A percentile compares a stretch with the other conserved stretches of the same genome.
Evolutionary conservation across 1,139 yeast species (phyloP).

Genomic region (Candida neerlandica): DNA sequence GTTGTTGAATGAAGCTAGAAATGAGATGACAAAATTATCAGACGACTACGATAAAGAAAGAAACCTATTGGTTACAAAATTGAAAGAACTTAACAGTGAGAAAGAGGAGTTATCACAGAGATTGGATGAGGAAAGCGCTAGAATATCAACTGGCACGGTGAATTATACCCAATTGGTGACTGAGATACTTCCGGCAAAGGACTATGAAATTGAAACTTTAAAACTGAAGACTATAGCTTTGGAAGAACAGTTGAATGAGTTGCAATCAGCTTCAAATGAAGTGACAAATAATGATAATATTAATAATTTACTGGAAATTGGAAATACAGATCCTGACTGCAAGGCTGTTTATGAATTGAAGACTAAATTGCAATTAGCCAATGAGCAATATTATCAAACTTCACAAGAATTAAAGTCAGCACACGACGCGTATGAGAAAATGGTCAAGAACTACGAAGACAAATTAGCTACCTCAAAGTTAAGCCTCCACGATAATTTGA

Average conservation of each 20-base stretch:
- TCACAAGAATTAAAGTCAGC: conserved; percentile 19
- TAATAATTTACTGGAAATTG: neutral
- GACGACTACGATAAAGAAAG: conserved; percentile 12
- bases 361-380: conserved; percentile 21
- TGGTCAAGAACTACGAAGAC: conserved; percentile 25
- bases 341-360: conserved; percentile 21
- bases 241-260: conserved; percentile 7
- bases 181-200: conserved; percentile 24
- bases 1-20: conserved; percentile 18
- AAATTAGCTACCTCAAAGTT: conserved; percentile 27
- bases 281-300: neutral
- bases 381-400: conserved; percentile 23
- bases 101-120: conserved; percentile 14
- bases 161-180: conserved; percentile 20
- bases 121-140: conserved; percentile 18
- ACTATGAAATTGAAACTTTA: conserved; percentile 26
- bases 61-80: conserved; percentile 9
- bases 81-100: conserved; percentile 23
- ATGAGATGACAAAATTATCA: conserved; percentile 12
- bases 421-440: conserved; percentile 20
- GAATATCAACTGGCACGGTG: conserved; percentile 25
- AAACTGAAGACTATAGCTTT: conserved; percentile 18
- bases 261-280: neutral
- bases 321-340: conserved; percentile 4
- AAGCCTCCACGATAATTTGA: conserved; percentile 28